phyloP scores from a whole-genome alignment of 257 asterid genomes.

The Linaria vulgaris region DNA sequence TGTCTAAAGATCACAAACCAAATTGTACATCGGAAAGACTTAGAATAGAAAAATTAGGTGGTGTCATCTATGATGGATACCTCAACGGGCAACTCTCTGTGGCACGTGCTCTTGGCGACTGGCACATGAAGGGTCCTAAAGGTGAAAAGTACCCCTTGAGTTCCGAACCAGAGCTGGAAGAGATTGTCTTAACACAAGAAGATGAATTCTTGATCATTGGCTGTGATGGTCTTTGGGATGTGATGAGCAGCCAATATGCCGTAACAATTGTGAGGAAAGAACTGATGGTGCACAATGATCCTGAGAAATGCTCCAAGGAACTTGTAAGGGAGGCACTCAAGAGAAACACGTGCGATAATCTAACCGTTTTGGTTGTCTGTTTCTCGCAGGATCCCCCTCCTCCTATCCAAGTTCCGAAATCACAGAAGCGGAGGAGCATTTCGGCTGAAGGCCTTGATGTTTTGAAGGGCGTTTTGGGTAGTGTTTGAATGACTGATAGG shows the following conservation, averaged over 20 bases:
- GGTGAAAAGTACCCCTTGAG: slow-evolving; percentile 63
- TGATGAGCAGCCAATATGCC: slow-evolving; percentile 88
- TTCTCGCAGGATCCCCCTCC: slow-evolving; percentile 52
- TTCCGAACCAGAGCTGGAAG: slow-evolving; percentile 79
- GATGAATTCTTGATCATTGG: slow-evolving; percentile 88
- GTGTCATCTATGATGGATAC: slow-evolving; percentile 79
- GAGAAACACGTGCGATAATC: slow-evolving; percentile 49
- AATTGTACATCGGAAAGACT: slow-evolving; percentile 64
- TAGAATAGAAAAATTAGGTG: slow-evolving; percentile 75
- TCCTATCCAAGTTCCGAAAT: slow-evolving; percentile 36
- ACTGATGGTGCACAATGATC: slow-evolving; percentile 79
- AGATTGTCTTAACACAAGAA: slow-evolving; percentile 59
- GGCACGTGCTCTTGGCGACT: slow-evolving; percentile 84
- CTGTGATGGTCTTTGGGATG: slow-evolving; percentile 91
- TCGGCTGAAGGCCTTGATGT: slow-evolving; percentile 58
- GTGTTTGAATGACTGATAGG: slow-evolving; percentile 36
- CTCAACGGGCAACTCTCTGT: slow-evolving; percentile 90
- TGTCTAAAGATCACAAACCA: slow-evolving; percentile 86
- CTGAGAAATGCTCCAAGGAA: slow-evolving; percentile 58
- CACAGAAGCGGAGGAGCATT: slow-evolving; percentile 53
- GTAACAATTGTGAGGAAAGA: slow-evolving; percentile 81
- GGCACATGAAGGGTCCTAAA: slow-evolving; percentile 91
- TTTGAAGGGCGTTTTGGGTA: slow-evolving; percentile 43
- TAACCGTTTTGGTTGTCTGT: slow-evolving; percentile 48
- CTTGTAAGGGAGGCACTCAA: slow-evolving; percentile 58